phyloP scores from a whole-genome alignment of 306 rosid genomes.

The Elaeagnus macrophylla region DNA sequence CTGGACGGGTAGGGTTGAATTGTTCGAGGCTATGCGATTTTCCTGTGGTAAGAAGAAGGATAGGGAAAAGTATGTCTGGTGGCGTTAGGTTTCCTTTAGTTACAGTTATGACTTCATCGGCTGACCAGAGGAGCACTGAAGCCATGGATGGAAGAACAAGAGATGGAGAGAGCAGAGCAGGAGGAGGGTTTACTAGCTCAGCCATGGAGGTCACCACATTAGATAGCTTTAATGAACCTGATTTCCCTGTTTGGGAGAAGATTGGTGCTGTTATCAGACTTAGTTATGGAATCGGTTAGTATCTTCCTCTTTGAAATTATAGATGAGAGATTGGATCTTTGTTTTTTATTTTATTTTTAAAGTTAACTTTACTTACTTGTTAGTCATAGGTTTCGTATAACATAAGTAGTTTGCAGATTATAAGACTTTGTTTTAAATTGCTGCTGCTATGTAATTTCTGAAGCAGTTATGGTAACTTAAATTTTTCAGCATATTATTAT shows the following conservation, averaged over 20 bases:
- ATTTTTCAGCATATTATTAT: too few species aligned
- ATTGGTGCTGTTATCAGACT: constrained; percentile 84
- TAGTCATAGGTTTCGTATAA: too few species aligned
- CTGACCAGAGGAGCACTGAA: constrained; percentile 56
- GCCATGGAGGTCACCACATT: constrained; percentile 79
- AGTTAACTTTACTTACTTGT: neutral
- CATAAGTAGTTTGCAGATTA: too few species aligned
- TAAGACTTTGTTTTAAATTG: too few species aligned
- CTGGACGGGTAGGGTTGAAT: constrained; percentile 20
- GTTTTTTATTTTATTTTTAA: neutral
- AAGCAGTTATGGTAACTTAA: too few species aligned
- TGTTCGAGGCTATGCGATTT: constrained; percentile 39
- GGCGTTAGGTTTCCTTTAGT: constrained; percentile 23
- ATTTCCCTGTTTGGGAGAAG: constrained; percentile 91
- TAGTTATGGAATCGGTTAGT: constrained; percentile 86
- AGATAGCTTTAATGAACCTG: constrained; percentile 53
- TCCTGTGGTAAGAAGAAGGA: constrained; percentile 29
- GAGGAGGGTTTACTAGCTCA: constrained; percentile 49
- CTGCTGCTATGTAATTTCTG: too few species aligned
- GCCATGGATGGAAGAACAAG: constrained; percentile 32
- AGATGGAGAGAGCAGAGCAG: constrained; percentile 20
- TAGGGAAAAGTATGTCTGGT: constrained; percentile 9
- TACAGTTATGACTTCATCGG: constrained; percentile 42
- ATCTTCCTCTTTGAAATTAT: neutral
- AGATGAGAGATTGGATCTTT: neutral